Percentiles rank a stretch among this genome's conserved stretches.
These are phyloP conservation scores for Colletotrichum magnum DNA, from an alignment of 2,329 filamentous ascomycete genomes.

Conservation along the genomic window DNA sequence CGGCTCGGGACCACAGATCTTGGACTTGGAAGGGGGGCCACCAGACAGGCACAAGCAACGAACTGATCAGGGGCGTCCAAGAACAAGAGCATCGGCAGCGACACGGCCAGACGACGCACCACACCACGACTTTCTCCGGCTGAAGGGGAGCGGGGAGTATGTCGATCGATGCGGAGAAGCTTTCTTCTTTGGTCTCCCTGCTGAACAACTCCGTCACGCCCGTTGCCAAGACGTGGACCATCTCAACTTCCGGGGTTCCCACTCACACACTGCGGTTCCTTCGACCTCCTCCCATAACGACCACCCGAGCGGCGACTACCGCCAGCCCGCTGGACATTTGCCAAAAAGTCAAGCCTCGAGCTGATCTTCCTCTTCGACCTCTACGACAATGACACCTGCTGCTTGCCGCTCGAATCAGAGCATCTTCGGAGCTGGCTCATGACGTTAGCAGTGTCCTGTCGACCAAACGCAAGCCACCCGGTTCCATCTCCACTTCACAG, in stretches of 20 bases:
- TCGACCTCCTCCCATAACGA: slow-evolving; percentile 1
- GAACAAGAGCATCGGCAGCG: not conserved
- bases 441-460: slow-evolving; percentile 19
- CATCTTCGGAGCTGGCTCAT: slow-evolving; percentile 20
- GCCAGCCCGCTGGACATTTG: not conserved
- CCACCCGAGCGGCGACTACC: not conserved
- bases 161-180: slow-evolving; percentile 41
- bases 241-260: slow-evolving; percentile 28
- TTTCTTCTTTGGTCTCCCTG: slow-evolving; percentile 36
- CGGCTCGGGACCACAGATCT: slow-evolving; percentile 33
- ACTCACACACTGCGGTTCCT: slow-evolving; percentile 6
- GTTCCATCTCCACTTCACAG: not conserved
- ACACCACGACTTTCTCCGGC: slow-evolving; percentile 28
- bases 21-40: slow-evolving; percentile 7
- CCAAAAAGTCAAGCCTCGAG: not conserved
- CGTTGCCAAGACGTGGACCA: slow-evolving; percentile 23
- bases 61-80: not conserved
- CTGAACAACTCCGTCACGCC: slow-evolving; percentile 9
- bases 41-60: slow-evolving; percentile 8
- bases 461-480: slow-evolving; percentile 25
- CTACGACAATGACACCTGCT: slow-evolving; percentile 13
- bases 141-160: slow-evolving; percentile 37
- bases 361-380: slow-evolving; percentile 1
- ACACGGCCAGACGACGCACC: not conserved
- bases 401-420: slow-evolving; percentile 37